Evolutionary conservation across 306 rosid species (phyloP), one percentile per base, ranked within the genome.

Genomic region (Citrullus amarus): DNA sequence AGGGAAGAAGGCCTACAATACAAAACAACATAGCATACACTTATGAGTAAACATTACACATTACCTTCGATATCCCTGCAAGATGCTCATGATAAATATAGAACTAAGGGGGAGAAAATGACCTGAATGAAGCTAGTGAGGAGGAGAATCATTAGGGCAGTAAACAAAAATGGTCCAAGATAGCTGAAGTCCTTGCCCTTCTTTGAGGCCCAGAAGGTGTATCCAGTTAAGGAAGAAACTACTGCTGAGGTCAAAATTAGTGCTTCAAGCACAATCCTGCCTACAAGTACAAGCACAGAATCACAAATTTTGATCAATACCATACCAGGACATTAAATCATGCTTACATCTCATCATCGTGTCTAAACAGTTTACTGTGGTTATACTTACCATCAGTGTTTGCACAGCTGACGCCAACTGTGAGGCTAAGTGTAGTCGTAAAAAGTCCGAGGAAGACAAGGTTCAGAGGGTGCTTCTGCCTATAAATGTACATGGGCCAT

Each of bases 101-200:
- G 28, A 30, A 28, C 0, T 65, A 36, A 28, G 36, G 25, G 61
- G 44, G 56, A 30, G 36, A 76, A 36, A 78, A 77, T 41, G 50
- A 92, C 98, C 98, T 92, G 98, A 86, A 94, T 89, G 86, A 95
- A 85, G 82, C 98, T 83, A 18, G 91, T 85, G 8, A 90, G 65
- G 54, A 95, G 41, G 71, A 95, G 90, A 74, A 89, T 78, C 58
- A 87, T 78, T 80, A 95, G 96, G 62, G 90, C 82, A 22, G 98
- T 86, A 80, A 92, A 95, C 84, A 95, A 83, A n/a, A 95, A 78
- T 38, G 98, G 97, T 78, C 96, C 97, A 38, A 95, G 96, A 87
- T 83, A 95, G 89, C 96, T 95, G 85, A 95, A 95, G 82, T 95
- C 98, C 87, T 95, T 95, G 86, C 98, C 98, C 92, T 88, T 92